phyloP scores from a whole-genome alignment of 1,284 basidiomycete species.

The Rhodotorula glutinis region DNA sequence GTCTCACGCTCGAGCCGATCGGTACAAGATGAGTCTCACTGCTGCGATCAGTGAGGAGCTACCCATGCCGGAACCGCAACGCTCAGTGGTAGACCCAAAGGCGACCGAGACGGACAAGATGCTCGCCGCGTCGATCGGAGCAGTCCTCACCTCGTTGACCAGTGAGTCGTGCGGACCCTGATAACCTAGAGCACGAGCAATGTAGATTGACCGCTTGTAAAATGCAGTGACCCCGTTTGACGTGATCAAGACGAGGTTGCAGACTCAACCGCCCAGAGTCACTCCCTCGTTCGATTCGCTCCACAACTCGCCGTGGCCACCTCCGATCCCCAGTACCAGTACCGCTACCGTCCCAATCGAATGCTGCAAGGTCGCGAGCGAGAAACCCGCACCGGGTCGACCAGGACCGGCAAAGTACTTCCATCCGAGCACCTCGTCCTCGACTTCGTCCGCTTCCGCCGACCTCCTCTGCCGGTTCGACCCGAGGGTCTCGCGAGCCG shows the following conservation, averaged over 20 bases:
- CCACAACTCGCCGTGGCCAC: constrained; percentile 26
- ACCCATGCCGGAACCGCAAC: constrained; percentile 1
- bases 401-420: constrained; percentile 13
- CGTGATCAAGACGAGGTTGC: constrained; percentile 76
- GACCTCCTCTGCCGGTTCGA: constrained; percentile 46
- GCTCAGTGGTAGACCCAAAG: background rate
- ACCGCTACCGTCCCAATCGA: background rate
- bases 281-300: background rate
- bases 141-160: constrained; percentile 40
- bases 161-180: constrained; percentile 38
- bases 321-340: constrained; percentile 27
- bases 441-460: background rate
- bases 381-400: background rate
- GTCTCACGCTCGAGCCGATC: too few species aligned
- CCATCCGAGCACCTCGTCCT: constrained; percentile 37
- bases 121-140: constrained; percentile 41
- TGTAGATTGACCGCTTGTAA: background rate
- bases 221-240: constrained; percentile 86
- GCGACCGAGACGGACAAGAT: constrained; percentile 38
- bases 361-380: background rate
- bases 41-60: constrained; percentile 1
- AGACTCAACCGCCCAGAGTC: constrained; percentile 23
- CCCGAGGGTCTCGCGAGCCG: constrained; percentile 39
- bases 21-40: background rate
- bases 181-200: too few species aligned